Percentiles rank a stretch among this genome's conserved stretches.
Conservation (phyloP, 352 stramenopile genomes). For the Plasmopara muralis region DNA sequence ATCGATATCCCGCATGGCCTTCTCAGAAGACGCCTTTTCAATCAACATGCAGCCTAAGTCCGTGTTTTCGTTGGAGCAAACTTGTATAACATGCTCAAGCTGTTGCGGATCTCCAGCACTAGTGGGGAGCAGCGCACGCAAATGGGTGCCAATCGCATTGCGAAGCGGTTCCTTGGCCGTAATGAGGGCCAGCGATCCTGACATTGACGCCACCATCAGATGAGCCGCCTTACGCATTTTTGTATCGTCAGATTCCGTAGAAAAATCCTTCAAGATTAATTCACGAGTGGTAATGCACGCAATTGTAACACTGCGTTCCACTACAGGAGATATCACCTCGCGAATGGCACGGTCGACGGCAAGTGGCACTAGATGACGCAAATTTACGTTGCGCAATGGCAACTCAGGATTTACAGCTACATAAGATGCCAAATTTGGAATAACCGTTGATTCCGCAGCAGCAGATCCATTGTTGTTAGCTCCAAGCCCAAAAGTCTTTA, state of each 20-base stretch:
- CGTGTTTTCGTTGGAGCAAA: slow-evolving; percentile 98
- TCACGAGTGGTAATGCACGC: slow-evolving; percentile 97
- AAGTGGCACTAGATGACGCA: slow-evolving; percentile 94
- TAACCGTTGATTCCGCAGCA: slow-evolving; percentile 91
- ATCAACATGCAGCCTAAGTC: slow-evolving; percentile 99
- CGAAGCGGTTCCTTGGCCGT: slow-evolving; percentile 97
- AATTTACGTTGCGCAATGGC: slow-evolving; percentile 88
- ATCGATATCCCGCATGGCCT: slow-evolving; percentile 97
- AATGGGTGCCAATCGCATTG: slow-evolving; percentile 95
- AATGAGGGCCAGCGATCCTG: slow-evolving; percentile 95
- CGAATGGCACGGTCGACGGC: slow-evolving; percentile 97
- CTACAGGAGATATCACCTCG: slow-evolving; percentile 98
- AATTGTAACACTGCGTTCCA: slow-evolving; percentile 98
- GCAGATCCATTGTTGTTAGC: slow-evolving; percentile 18
- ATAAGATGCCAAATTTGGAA: slow-evolving; percentile 97
- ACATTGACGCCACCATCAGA: slow-evolving; percentile 98
- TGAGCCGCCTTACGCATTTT: slow-evolving; percentile 98
- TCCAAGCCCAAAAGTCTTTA: slow-evolving; percentile 25
- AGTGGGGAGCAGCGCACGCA: slow-evolving; percentile 89
- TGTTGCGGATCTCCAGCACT: slow-evolving; percentile 84
- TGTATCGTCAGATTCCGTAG: slow-evolving; percentile 90
- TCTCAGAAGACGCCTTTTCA: slow-evolving; percentile 98
- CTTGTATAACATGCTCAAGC: slow-evolving; percentile 96
- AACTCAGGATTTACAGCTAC: slow-evolving; percentile 96
- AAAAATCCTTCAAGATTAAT: slow-evolving; percentile 99